These are phyloP conservation scores for Lachnellula occidentalis DNA, from an alignment of 2,329 filamentous ascomycete genomes.

Conservation along the genomic window DNA sequence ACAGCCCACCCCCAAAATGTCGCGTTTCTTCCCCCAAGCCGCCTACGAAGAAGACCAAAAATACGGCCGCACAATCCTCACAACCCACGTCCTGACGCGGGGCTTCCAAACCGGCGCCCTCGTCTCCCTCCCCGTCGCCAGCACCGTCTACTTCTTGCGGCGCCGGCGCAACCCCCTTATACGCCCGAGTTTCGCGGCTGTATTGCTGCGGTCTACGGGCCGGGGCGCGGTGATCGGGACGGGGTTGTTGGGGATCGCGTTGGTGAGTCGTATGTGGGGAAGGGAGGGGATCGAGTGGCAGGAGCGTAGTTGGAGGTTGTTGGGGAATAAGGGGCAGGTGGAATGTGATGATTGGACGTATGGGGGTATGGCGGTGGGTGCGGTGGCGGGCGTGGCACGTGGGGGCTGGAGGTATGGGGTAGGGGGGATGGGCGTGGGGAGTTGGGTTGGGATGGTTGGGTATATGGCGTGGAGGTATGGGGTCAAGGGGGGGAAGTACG, in stretches of 20 bases:
- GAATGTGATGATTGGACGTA: slow-evolving; percentile 52
- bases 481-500: slow-evolving; percentile 36
- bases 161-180: slow-evolving; percentile 4
- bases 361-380: slow-evolving; percentile 36
- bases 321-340: slow-evolving; percentile 52
- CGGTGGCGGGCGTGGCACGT: slow-evolving; percentile 29
- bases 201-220: slow-evolving; percentile 42
- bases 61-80: slow-evolving; percentile 48
- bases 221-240: slow-evolving; percentile 42
- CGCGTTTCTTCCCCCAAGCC: slow-evolving; percentile 45
- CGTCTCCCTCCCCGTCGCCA: slow-evolving; percentile 39
- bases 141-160: slow-evolving; percentile 29
- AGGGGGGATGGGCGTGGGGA: slow-evolving; percentile 44
- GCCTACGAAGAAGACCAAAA: slow-evolving; percentile 60
- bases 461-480: slow-evolving; percentile 48
- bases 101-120: slow-evolving; percentile 48
- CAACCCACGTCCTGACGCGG: slow-evolving; percentile 53
- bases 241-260: slow-evolving; percentile 38
- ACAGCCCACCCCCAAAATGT: slow-evolving; percentile 38
- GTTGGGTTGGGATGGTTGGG: slow-evolving; percentile 42
- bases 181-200: slow-evolving; percentile 27
- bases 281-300: slow-evolving; percentile 57
- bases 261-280: slow-evolving; percentile 48
- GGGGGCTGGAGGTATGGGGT: slow-evolving; percentile 37
- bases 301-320: slow-evolving; percentile 56